These are phyloP conservation scores for Pseudopyrenochaeta lycopersici DNA, from an alignment of 2,329 filamentous ascomycete species.

Conservation along the genomic window DNA sequence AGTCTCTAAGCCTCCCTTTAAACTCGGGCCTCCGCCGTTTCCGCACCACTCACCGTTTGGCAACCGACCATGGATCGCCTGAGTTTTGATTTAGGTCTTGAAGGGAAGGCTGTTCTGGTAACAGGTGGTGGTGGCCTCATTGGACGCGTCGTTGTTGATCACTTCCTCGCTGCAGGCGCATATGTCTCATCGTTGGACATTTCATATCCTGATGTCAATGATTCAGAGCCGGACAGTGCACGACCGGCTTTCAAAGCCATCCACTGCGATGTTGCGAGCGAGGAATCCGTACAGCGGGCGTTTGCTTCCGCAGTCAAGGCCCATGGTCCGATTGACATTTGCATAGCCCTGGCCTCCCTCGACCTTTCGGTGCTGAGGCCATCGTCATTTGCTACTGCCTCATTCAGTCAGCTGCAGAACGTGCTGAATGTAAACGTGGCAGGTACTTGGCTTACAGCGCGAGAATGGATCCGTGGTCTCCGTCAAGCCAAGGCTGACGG, in stretches of 20 bases:
- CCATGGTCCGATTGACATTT: constrained; percentile 51
- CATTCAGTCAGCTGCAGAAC: constrained; percentile 49
- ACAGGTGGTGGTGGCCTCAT: constrained; percentile 55
- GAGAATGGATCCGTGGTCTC: constrained; percentile 54
- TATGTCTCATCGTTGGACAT: constrained; percentile 53
- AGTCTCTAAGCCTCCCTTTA: not conserved
- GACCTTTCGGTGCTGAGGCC: constrained; percentile 55
- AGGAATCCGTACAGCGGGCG: constrained; percentile 41
- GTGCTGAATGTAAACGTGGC: constrained; percentile 56
- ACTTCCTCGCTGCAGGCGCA: constrained; percentile 55
- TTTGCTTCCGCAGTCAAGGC: constrained; percentile 46
- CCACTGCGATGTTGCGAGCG: constrained; percentile 48
- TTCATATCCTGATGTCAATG: constrained; percentile 11
- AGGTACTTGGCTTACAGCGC: constrained; percentile 49
- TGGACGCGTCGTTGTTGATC: constrained; percentile 49
- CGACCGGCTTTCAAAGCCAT: constrained; percentile 14
- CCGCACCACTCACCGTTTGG: not conserved
- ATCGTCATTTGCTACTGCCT: constrained; percentile 52
- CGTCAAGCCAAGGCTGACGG: constrained; percentile 26
- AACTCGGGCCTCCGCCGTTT: not conserved
- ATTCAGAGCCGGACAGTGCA: not conserved
- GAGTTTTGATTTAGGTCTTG: constrained; percentile 46
- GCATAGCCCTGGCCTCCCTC: constrained; percentile 55
- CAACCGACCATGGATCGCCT: constrained; percentile 9
- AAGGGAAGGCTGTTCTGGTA: constrained; percentile 51